Percentiles rank a stretch among this genome's conserved stretches.
Evolutionary conservation across 2,329 filamentous ascomycete species (phyloP).

Genomic region (Apiospora saccharicola): DNA sequence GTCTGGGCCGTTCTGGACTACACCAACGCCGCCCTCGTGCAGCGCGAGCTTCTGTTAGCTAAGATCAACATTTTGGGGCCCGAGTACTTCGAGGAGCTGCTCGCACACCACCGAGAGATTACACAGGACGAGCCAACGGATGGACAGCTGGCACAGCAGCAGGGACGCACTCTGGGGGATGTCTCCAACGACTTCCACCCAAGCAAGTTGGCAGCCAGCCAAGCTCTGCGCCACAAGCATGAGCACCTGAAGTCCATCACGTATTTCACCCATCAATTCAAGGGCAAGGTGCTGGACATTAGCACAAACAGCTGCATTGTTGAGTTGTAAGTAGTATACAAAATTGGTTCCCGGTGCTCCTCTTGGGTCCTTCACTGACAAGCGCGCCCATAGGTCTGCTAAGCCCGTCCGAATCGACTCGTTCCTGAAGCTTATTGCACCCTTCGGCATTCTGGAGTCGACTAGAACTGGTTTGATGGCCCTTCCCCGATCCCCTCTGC

Average conservation of each 20-base stretch:
- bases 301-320: slow-evolving; percentile 99
- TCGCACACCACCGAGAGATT: slow-evolving; percentile 95
- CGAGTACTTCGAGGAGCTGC: slow-evolving; percentile 97
- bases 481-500: slow-evolving; percentile 88
- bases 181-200: slow-evolving; percentile 82
- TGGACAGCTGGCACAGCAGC: slow-evolving; percentile 38
- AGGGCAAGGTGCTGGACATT: slow-evolving; percentile 96
- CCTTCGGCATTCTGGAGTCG: slow-evolving; percentile 96
- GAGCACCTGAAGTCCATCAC: slow-evolving; percentile 97
- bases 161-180: slow-evolving; percentile 50
- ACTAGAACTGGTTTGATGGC: slow-evolving; percentile 97
- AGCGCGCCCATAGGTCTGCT: slow-evolving; percentile 69
- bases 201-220: slow-evolving; percentile 81
- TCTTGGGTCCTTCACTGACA: slow-evolving; percentile 28
- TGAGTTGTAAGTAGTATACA: slow-evolving; percentile 75
- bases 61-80: slow-evolving; percentile 97
- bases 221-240: slow-evolving; percentile 95
- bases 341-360: background rate
- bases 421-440: slow-evolving; percentile 93
- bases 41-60: slow-evolving; percentile 92
- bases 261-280: slow-evolving; percentile 96
- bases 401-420: slow-evolving; percentile 95
- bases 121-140: slow-evolving; percentile 46
- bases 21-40: slow-evolving; percentile 88
- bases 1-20: slow-evolving; percentile 99